Base-by-base conservation (phyloP, 2,329 filamentous ascomycete genomes). In the Cladorrhinum sp. region DNA sequence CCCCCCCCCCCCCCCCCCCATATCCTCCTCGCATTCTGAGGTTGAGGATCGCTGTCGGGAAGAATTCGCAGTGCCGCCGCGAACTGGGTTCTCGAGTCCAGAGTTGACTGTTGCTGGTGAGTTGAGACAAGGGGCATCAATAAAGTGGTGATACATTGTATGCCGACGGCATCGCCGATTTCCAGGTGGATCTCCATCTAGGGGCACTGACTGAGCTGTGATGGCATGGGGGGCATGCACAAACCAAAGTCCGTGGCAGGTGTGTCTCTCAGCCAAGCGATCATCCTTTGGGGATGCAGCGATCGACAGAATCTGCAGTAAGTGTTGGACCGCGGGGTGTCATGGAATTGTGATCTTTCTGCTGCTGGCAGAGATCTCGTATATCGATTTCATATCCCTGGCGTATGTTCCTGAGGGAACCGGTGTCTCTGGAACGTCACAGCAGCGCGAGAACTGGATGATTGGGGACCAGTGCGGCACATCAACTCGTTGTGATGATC, bases 71-170 rank as follows among this genome's bases (percentile, higher is more conserved):
- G 6, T 41, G 36, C 36, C 7, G 36, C 36, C 4, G 3, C 6
- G 7, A 13, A 41, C 36, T n/a, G 16, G 36, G 36, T 41, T 41
- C 10, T 41, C 36, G 12, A 29, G 10, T 41, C 10, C 16, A 41
- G 16, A 41, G 36, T 8, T 13, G 10, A n/a, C 4, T 13, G 12
- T 41, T 13, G 29, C 16, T 41, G 7, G 16, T 41, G 36, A 16
- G 41, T 45, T 45, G 41, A 45, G 10, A n/a, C 16, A 45, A 16
- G 16, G 22, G 48, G 49, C 60, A 58, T 49, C 49, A 58, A 56
- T 59, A 62, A 59, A 48, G 52, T 57, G 32, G 51, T 55, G 56
- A 57, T 36, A 56, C 60, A 25, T 48, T 54, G 36, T 7, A 10
- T 48, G 23, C 45, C 29, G 36, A 45, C 25, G 29, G 32, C 27